Percentiles rank a stretch among this genome's conserved stretches.
Conservation (phyloP, 345 rosid species). For the Arabis hirsuta region DNA sequence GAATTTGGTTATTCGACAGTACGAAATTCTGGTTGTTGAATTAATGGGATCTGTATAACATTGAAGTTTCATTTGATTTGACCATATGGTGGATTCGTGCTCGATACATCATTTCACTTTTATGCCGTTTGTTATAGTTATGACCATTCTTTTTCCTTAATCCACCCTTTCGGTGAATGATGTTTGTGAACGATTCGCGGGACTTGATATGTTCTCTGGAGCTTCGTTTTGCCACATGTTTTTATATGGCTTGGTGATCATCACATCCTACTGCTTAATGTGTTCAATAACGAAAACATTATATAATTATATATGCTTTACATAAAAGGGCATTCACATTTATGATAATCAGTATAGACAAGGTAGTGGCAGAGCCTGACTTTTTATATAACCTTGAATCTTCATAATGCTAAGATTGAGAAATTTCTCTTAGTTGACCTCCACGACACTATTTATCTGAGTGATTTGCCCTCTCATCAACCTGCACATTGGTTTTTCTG, state of each 20-base stretch:
- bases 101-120: slow-evolving; percentile 49
- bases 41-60: slow-evolving; percentile 23
- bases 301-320: neutral
- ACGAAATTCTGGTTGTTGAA: no score
- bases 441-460: slow-evolving; percentile 22
- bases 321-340: slow-evolving; percentile 22
- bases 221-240: slow-evolving; percentile 4
- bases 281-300: slow-evolving; percentile 4
- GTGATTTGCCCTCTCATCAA: slow-evolving; percentile 42
- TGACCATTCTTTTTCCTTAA: slow-evolving; percentile 28
- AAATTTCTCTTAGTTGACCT: slow-evolving; percentile 38
- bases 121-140: slow-evolving; percentile 31
- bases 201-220: neutral
- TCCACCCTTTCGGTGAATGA: slow-evolving; percentile 12
- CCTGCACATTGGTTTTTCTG: slow-evolving; percentile 31
- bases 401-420: slow-evolving; percentile 28
- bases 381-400: slow-evolving; percentile 20
- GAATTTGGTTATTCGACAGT: no score
- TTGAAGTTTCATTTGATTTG: slow-evolving; percentile 40
- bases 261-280: neutral
- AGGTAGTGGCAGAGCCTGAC: slow-evolving; percentile 35
- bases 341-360: slow-evolving; percentile 29
- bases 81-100: slow-evolving; percentile 48
- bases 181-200: slow-evolving; percentile 23
- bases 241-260: slow-evolving; percentile 8